Evolutionary conservation across 78 protist genomes (phyloP).

Genomic region (Dictyostelium brefeldianum): DNA sequence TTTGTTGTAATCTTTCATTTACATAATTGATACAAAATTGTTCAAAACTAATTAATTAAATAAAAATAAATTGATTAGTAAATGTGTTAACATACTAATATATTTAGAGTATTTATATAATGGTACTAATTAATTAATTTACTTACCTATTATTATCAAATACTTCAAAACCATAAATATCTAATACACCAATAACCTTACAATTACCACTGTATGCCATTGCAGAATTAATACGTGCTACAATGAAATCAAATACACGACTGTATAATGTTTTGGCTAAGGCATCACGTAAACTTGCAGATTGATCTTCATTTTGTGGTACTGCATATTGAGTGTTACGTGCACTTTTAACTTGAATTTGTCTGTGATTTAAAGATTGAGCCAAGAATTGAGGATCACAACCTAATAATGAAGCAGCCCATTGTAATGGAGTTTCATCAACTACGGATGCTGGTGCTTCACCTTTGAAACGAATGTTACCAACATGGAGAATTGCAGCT

Average conservation of each 20-base stretch:
- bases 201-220: conserved; percentile 86
- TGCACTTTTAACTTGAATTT: conserved; percentile 69
- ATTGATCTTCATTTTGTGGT: conserved; percentile 87
- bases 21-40: conserved; percentile 97
- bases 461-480: conserved; percentile 83
- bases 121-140: not conserved
- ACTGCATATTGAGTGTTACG: conserved; percentile 82
- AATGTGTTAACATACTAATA: too few relatives aligned
- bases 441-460: conserved; percentile 71
- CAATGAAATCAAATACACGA: conserved; percentile 90
- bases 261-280: conserved; percentile 92
- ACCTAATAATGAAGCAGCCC: conserved; percentile 73
- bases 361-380: conserved; percentile 83
- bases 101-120: too few relatives aligned
- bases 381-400: conserved; percentile 65
- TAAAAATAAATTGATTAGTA: too few relatives aligned
- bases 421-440: conserved; percentile 65
- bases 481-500: conserved; percentile 89
- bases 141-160: conserved; percentile 81
- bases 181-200: conserved; percentile 91
- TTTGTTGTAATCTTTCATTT: conserved; percentile 87
- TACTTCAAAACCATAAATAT: conserved; percentile 96
- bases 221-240: conserved; percentile 83
- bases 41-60: conserved; percentile 89
- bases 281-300: conserved; percentile 91